Percentiles rank a stretch among this genome's conserved stretches.
Evolutionary conservation across 768 basidiomycete species (phyloP).

Genomic region (Crassisporium funariophilum): DNA sequence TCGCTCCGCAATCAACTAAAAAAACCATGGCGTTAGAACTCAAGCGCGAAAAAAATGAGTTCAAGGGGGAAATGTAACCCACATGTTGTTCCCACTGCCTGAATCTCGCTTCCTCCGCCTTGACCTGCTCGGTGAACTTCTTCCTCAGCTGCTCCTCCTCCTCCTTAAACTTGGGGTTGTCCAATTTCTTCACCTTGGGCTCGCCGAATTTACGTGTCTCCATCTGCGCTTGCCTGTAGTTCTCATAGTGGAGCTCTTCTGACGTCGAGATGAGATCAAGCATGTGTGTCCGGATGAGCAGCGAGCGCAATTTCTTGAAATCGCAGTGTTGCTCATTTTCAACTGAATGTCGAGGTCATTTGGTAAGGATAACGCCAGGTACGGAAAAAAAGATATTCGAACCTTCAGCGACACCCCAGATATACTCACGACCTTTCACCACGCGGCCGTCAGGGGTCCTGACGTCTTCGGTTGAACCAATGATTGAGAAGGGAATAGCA

Average conservation of each 20-base stretch:
- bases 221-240: constrained; percentile 98
- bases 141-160: constrained; percentile 97
- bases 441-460: constrained; percentile 85
- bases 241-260: constrained; percentile 96
- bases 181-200: constrained; percentile 96
- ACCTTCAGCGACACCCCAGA: constrained; percentile 99
- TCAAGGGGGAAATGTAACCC: constrained; percentile 32
- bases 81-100: constrained; percentile 99
- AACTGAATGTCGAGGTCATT: constrained; percentile 47
- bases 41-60: neutral
- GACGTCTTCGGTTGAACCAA: constrained; percentile 95
- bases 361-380: neutral
- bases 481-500: constrained; percentile 98
- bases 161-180: constrained; percentile 99
- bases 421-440: constrained; percentile 97
- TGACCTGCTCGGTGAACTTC: constrained; percentile 99
- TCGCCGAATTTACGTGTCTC: constrained; percentile 99
- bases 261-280: constrained; percentile 95
- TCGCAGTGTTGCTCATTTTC: constrained; percentile 99
- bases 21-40: constrained; percentile 13
- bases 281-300: constrained; percentile 98
- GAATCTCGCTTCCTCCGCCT: constrained; percentile 96
- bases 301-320: constrained; percentile 95
- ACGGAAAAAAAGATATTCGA: constrained; percentile 16
- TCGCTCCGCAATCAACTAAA: constrained; percentile 94